Conservation (phyloP, 2,329 filamentous ascomycete species). For the Arthrinium phaeospermum region DNA sequence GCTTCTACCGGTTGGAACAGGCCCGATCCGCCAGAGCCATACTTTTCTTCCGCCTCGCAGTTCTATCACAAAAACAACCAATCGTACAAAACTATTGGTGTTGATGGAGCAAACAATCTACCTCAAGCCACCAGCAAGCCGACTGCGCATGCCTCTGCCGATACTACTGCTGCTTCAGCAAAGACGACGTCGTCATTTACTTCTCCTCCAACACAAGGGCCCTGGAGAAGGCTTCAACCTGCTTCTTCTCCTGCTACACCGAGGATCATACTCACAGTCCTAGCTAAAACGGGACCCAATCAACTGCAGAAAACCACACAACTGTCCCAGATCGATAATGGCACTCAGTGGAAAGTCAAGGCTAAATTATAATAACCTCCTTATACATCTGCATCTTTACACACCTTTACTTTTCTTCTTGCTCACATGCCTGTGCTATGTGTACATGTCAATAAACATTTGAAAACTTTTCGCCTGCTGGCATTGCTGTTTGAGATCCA, state of each 20-base stretch:
- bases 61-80: neutral
- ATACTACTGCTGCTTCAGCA: neutral
- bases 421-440: neutral
- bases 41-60: neutral
- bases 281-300: neutral
- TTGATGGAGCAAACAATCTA: neutral
- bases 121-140: neutral
- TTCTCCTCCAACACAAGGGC: neutral
- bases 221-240: neutral
- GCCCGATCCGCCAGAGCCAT: neutral
- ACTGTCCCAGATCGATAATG: neutral
- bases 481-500: neutral
- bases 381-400: neutral
- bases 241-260: neutral
- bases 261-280: neutral
- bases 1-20: neutral
- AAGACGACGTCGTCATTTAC: neutral
- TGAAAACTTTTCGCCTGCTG: neutral
- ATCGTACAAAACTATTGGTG: neutral
- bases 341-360: neutral
- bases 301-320: neutral
- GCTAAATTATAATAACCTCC: neutral
- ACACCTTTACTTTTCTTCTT: neutral
- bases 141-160: neutral
- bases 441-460: neutral